Base-by-base conservation (phyloP, 2,329 filamentous ascomycete species). In the Thyridium curvatum region DNA sequence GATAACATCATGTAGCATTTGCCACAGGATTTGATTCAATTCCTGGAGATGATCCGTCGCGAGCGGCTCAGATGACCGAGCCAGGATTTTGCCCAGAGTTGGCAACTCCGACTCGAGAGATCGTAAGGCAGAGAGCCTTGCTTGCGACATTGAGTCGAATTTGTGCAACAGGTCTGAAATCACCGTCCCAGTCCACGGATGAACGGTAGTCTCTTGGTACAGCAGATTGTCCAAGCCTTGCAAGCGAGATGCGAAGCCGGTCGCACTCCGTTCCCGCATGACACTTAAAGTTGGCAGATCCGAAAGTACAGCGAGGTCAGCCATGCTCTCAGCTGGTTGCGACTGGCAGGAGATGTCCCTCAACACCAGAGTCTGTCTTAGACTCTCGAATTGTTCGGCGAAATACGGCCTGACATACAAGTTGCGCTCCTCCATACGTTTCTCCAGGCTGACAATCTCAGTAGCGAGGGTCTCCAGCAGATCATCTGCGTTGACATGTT, bases 41-140 rank as follows among this genome's bases (percentile, higher is more conserved):
- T 69, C 62, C 10, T 53, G 49, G 4, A 77, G 48, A 3, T 77
- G 69, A 48, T 79, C 69, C 12, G 63, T 55, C 4, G 66, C 58
- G 32, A 83, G 57, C 18, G 74, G 60, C 26, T 61, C 52, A 39
- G 69, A 71, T 42, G 76, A 66, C 29, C 60, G 54, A 35, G 72
- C 61, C 18, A 84, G 49, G 40, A 77, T 71, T 33, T 68, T 67
- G 9, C 76, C 77, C 42, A 86, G 62, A 3, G 74, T 64, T 8
- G 79, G 77, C 36, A 86, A 60, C 52, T 88, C 84, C 2, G 68
- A 64, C 55, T 85, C 79, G 1, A 88, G 65, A 14, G 83, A 66
- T 33, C 74, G 68, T 35, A 88, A 61, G 32, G 79, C 76, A 34
- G 71, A 71, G 30, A 88, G 61, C 34, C 65, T 73, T 1, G 81